phyloP scores from a whole-genome alignment of 2,329 filamentous ascomycete genomes.

The Paecilomyces sp. region DNA sequence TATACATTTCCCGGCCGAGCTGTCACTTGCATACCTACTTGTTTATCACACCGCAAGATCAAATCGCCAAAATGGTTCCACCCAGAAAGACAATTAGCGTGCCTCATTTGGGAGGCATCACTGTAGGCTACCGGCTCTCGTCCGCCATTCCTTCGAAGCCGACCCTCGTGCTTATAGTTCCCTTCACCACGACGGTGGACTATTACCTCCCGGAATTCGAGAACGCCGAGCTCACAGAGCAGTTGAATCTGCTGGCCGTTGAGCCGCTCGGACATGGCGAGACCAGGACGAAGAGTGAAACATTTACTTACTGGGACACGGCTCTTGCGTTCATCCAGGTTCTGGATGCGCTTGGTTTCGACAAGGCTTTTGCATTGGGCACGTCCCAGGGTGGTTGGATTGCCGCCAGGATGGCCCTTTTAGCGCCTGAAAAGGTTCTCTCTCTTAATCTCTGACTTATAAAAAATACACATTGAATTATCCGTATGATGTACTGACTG shows the following conservation, averaged over 20 bases:
- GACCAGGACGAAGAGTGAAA: conserved; percentile 32
- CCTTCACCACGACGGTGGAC: conserved; percentile 39
- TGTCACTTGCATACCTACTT: no score
- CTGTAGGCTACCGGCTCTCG: conserved; percentile 37
- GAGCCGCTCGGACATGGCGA: conserved; percentile 44
- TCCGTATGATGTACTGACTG: background rate
- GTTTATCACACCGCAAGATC: background rate
- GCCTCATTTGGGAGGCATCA: conserved; percentile 40
- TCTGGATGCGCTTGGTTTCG: conserved; percentile 37
- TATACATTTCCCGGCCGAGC: background rate
- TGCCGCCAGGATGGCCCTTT: conserved; percentile 41
- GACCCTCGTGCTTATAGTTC: conserved; percentile 42
- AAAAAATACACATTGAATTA: no score
- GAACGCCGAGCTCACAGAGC: conserved; percentile 21
- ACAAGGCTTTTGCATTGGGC: conserved; percentile 36
- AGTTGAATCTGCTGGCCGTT: conserved; percentile 42
- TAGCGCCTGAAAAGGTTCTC: conserved; percentile 36
- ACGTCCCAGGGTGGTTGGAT: conserved; percentile 47
- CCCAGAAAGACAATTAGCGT: conserved; percentile 25
- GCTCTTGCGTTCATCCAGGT: conserved; percentile 44
- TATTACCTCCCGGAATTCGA: conserved; percentile 31
- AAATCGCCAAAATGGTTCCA: background rate
- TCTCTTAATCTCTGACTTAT: background rate
- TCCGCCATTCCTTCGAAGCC: conserved; percentile 34
- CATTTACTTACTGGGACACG: conserved; percentile 47